Evolutionary conservation across 345 rosid genomes (phyloP).

Genomic region (Acer yangbiense): DNA sequence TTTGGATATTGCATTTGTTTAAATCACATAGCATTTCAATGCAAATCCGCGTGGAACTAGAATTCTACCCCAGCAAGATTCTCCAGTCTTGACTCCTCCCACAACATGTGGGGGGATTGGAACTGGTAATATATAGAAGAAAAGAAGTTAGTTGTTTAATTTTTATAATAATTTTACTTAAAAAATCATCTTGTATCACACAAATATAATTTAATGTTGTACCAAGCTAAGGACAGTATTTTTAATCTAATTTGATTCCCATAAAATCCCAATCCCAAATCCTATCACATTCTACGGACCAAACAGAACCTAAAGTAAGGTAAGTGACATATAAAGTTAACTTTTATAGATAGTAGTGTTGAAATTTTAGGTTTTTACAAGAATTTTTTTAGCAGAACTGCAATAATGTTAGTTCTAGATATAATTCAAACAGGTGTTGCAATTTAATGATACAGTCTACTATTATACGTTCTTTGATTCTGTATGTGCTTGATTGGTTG

Average conservation of each 20-base stretch:
- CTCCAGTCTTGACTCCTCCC: too few relatives aligned
- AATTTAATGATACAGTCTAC: neutral
- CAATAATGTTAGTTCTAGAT: neutral
- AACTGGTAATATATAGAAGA: too few relatives aligned
- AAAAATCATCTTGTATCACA: too few relatives aligned
- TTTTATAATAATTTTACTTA: too few relatives aligned
- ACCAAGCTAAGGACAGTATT: too few relatives aligned
- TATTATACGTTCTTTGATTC: neutral
- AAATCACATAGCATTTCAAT: neutral
- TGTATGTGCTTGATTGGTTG: neutral
- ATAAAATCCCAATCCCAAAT: neutral
- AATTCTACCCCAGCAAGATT: too few relatives aligned
- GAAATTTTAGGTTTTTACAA: neutral
- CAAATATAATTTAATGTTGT: too few relatives aligned
- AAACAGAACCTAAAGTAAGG: neutral
- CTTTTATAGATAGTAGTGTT: neutral
- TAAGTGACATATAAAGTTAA: neutral
- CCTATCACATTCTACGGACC: neutral
- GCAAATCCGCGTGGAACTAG: neutral
- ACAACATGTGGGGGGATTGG: too few relatives aligned
- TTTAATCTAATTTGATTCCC: neutral
- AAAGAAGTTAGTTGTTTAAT: too few relatives aligned
- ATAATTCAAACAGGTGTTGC: neutral
- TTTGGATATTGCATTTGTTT: too few relatives aligned
- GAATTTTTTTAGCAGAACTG: neutral